Evolutionary conservation across 75 land plant species (phyloP).

Genomic region (Picea glauca): DNA sequence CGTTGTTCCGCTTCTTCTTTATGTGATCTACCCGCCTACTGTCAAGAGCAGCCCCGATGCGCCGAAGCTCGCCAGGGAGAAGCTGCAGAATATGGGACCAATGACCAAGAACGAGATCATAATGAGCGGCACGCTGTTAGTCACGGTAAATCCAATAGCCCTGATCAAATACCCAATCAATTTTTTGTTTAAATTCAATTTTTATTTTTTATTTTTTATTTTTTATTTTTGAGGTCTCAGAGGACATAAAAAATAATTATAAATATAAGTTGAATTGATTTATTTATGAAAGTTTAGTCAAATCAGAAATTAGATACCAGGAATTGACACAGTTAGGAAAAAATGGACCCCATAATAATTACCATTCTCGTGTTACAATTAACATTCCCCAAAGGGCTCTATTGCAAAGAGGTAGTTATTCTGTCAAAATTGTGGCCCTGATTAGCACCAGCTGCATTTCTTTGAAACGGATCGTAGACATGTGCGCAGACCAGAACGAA

Average conservation of each 20-base stretch:
- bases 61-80: conserved; percentile 88
- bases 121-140: conserved; percentile 72
- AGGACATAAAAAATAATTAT: no score
- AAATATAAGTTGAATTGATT: no score
- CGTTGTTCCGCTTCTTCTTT: conserved; percentile 77
- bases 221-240: not conserved
- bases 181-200: not conserved
- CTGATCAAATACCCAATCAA: not conserved
- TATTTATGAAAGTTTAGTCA: no score
- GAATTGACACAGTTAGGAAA: no score
- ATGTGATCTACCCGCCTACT: conserved; percentile 75
- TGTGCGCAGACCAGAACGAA: no score
- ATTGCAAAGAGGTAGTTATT: no score
- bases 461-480: no score
- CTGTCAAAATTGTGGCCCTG: no score
- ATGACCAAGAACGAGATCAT: conserved; percentile 92
- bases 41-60: conserved; percentile 97
- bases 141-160: conserved; percentile 54
- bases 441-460: no score
- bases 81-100: conserved; percentile 90
- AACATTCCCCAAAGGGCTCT: no score
- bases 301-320: no score
- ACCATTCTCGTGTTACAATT: not conserved
- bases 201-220: not conserved
- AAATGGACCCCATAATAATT: not conserved